Evolutionary conservation across 1,284 basidiomycete genomes (phyloP), one percentile per base, ranked within the genome.

Genomic region (Lentinula novae-zelandiae): DNA sequence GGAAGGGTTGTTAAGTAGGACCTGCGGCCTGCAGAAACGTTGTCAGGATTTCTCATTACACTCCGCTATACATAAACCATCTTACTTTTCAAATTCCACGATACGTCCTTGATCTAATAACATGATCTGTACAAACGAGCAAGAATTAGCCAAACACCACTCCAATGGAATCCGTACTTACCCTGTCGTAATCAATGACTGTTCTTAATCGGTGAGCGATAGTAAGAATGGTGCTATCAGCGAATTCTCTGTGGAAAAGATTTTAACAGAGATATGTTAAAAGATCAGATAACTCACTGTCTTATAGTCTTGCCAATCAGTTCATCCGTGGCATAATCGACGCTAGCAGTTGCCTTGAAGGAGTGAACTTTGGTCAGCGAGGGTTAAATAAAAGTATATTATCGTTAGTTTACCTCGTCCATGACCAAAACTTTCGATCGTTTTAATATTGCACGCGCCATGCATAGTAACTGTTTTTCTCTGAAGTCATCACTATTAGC

Each of bases 91-190:
- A 67, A 89, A 95, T 70, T 96, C 94, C 2, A 86, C 79, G 58
- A 97, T 93, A 2, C 81, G 82, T 6, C 93, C 92, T 71, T 93
- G 84, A 63, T 95, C 93, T n/a, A 95, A 83, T 44, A 95, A 79
- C 85, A 96, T 92, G 48, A 92, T 85, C 89, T 91, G 57, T 20
- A 49, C 34, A 49, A 46, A 57, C 53, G 36, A 51, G 33, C 36
- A 7, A 44, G 17, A 15, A 13, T 22, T 27, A 54, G 50, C 22
- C 38, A 20, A 10, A 15, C 9, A 13, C 6, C 6, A 49, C 22
- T 5, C 15, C 15, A 42, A 44, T 50, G 50, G 33, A n/a, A 38
- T 12, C n/a, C 15, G 15, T 20, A 33, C 74, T 61, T 65, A 84
- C 83, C 63, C 83, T 78, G 68, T 89, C 85, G 61, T 86, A 87